Base-by-base conservation (phyloP, 2,329 filamentous ascomycete genomes). In the Huntiella omanensis region DNA sequence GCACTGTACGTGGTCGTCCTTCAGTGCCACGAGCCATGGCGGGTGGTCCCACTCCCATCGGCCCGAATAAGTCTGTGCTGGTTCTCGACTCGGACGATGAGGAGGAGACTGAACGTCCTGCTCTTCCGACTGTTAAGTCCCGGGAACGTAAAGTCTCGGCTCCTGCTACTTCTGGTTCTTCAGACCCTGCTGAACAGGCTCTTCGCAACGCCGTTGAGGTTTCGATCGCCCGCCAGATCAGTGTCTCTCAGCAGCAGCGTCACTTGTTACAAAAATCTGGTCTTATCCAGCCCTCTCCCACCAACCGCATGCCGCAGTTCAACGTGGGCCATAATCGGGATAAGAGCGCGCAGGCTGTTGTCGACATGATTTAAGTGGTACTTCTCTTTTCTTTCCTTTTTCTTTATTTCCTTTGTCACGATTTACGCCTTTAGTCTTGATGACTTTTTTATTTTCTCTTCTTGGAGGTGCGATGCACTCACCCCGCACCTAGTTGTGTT, bases 191-290 rank as follows among this genome's bases (percentile, higher is more conserved):
- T 1, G 63, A 67, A 52, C 57, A 58, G 16, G 64, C 62, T 5
- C 58, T 71, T 11, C 67, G 69, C 51, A 67, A 67, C 38, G 72
- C 75, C 1, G 75, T 77, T 3, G 71, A 80, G 57, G 66, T 78
- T 40, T 80, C 75, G 1, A 80, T 82, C 53, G 77, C 77, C 0
- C 66, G 78, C 1, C 76, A 81, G 56, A 79, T 82, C 52, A 78
- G 72, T 52, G 64, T 81, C 19, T 78, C 75, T 10, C 63, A 70
- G 10, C 67, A 75, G 58, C 77, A 80, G 57, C 65, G 71, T 13
- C 68, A 70, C 54, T 60, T 79, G 51, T 60, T 80, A 1, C 48
- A 51, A 37, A 51, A 46, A 28, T 46, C 45, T 45, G 51, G 32
- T 40, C 28, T 51, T 10, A 47, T 52, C 37, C 39, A 50, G 12